Evolutionary conservation across 208 protist genomes (phyloP).

Genomic region (Phytomonas francai): DNA sequence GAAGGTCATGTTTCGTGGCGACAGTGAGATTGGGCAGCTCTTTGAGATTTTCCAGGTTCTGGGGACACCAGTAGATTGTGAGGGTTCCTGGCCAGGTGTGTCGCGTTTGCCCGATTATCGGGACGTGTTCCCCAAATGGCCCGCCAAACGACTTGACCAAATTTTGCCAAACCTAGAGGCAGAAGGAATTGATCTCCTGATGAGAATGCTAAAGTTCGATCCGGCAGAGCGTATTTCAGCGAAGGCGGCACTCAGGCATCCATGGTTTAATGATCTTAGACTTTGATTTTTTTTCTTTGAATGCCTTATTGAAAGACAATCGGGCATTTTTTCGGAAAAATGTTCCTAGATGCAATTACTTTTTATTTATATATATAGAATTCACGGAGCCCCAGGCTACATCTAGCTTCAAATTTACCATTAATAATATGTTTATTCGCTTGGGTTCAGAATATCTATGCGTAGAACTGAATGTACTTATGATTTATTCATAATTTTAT

Average conservation of each 20-base stretch:
- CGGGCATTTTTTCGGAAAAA: not conserved
- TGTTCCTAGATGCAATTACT: constrained; percentile 2
- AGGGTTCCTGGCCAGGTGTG: constrained; percentile 96
- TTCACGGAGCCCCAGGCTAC: not conserved
- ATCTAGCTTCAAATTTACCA: constrained; percentile 11
- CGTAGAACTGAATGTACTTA: constrained; percentile 3
- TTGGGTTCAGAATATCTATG: constrained; percentile 1
- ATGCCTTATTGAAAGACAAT: not conserved
- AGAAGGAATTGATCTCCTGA: constrained; percentile 82
- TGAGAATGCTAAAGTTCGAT: constrained; percentile 86
- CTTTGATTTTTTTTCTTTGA: not conserved
- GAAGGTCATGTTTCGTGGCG: constrained; percentile 96
- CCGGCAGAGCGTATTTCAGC: constrained; percentile 85
- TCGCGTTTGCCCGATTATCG: constrained; percentile 96
- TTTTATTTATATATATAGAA: constrained; percentile 5
- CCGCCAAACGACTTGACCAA: constrained; percentile 49
- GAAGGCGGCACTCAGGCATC: constrained; percentile 86
- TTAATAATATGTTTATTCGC: not conserved
- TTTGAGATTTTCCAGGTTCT: constrained; percentile 97
- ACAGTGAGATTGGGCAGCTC: constrained; percentile 97
- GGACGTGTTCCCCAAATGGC: constrained; percentile 93
- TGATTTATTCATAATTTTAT: constrained; percentile 8
- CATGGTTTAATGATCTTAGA: constrained; percentile 82
- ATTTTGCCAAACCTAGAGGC: constrained; percentile 68
- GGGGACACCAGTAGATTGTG: constrained; percentile 92